Percentiles rank a stretch among this genome's conserved stretches.
phyloP scores from a whole-genome alignment of 176 grass and related monocot species.

The Zoysia pacifica region DNA sequence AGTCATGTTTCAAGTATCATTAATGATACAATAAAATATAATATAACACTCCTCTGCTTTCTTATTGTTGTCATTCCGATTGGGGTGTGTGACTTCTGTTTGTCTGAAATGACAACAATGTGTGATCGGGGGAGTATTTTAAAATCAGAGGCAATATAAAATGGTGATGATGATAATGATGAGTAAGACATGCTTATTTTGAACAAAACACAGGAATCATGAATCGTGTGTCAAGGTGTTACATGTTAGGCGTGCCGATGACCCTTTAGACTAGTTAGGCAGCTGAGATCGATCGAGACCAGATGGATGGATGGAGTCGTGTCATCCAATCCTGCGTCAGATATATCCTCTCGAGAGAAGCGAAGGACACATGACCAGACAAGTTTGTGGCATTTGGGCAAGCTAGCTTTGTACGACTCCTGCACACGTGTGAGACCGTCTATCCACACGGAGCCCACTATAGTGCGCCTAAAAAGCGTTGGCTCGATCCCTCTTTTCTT shows the following conservation, averaged over 20 bases:
- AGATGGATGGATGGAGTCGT: neutral
- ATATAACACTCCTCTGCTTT: no score
- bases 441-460: neutral
- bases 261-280: conserved; percentile 27
- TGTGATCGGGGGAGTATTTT: no score
- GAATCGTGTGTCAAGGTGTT: neutral
- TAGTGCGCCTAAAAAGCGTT: conserved; percentile 41
- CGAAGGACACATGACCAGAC: conserved; percentile 14
- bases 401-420: neutral
- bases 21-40: no score
- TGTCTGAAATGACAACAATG: no score
- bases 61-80: no score
- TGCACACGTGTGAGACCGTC: conserved; percentile 41
- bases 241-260: conserved; percentile 9
- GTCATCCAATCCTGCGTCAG: conserved; percentile 25
- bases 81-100: no score
- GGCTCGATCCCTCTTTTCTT: neutral
- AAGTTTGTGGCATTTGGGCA: conserved; percentile 31
- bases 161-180: neutral
- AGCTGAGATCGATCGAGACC: neutral
- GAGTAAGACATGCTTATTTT: neutral
- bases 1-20: no score
- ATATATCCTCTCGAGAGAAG: conserved; percentile 7
- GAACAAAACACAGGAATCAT: neutral
- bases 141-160: no score